These are phyloP conservation scores for Backusella parvicylindrica DNA, from an alignment of 192 early-diverging fungal species.

Conservation along the genomic window DNA sequence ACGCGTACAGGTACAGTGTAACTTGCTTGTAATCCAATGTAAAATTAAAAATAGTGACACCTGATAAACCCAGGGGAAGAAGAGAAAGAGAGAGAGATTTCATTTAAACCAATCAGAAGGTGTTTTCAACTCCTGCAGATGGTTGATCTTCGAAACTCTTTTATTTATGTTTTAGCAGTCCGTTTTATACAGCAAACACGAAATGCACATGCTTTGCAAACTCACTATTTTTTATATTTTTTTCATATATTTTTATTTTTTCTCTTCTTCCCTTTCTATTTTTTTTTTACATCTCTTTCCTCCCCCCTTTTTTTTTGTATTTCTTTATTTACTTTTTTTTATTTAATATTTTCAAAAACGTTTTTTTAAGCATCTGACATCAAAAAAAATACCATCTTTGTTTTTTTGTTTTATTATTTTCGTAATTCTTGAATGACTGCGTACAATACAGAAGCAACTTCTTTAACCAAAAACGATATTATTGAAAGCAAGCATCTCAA, in stretches of 20 bases:
- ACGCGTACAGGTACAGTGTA: background rate
- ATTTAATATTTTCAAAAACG: background rate
- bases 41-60: constrained; percentile 2
- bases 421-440: background rate
- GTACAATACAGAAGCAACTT: background rate
- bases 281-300: background rate
- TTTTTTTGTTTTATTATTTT: background rate
- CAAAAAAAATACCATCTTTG: background rate
- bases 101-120: background rate
- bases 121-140: background rate
- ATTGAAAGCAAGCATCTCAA: background rate
- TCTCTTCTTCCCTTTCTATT: background rate
- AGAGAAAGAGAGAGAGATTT: background rate
- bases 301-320: background rate
- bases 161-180: background rate
- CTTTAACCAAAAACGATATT: background rate
- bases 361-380: background rate
- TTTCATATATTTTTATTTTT: background rate
- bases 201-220: constrained; percentile 1
- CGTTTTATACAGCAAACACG: background rate
- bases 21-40: background rate
- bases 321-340: background rate
- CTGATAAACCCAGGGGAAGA: background rate
- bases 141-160: background rate
- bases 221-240: background rate